Percentiles rank a stretch among this genome's conserved stretches.
Evolutionary conservation across 2,329 filamentous ascomycete species (phyloP).

Genomic region (Aspergillus sclerotialis): DNA sequence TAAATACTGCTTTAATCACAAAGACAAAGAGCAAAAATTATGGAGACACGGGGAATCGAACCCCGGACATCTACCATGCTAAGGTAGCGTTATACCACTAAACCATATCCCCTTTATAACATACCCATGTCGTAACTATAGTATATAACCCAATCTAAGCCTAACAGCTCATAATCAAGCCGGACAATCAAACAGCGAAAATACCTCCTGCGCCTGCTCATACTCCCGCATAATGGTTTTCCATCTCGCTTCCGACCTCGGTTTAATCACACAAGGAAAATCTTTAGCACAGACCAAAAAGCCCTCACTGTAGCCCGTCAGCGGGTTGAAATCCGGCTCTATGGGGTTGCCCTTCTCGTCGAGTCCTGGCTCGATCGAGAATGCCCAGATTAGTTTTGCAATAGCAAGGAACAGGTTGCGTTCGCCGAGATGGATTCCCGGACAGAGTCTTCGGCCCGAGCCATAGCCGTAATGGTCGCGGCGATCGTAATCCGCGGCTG

Average conservation of each 20-base stretch:
- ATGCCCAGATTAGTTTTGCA: constrained; percentile 47
- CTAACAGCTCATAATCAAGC: too few species aligned
- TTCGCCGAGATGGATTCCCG: constrained; percentile 45
- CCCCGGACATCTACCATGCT: constrained; percentile 43
- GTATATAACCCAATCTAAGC: too few species aligned
- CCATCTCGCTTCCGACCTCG: constrained; percentile 22
- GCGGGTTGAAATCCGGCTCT: constrained; percentile 15
- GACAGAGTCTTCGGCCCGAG: constrained; percentile 41
- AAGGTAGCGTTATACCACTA: constrained; percentile 44
- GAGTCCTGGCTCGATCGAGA: constrained; percentile 32
- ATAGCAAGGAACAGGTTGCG: constrained; percentile 42
- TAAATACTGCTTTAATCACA: too few species aligned
- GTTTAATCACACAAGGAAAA: constrained; percentile 24
- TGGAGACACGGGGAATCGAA: constrained; percentile 46
- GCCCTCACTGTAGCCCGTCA: constrained; percentile 23
- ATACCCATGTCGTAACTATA: too few species aligned
- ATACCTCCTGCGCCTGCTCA: constrained; percentile 19
- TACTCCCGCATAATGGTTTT: constrained; percentile 26
- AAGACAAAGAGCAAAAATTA: too few species aligned
- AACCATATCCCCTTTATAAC: too few species aligned
- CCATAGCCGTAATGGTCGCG: constrained; percentile 45
- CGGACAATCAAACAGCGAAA: constrained; percentile 12
- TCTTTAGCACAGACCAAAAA: constrained; percentile 27
- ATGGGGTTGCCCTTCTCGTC: constrained; percentile 13
- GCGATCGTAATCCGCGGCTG: constrained; percentile 13